Evolutionary conservation across 345 rosid species (phyloP).

Genomic region (Sapria himalayana): DNA sequence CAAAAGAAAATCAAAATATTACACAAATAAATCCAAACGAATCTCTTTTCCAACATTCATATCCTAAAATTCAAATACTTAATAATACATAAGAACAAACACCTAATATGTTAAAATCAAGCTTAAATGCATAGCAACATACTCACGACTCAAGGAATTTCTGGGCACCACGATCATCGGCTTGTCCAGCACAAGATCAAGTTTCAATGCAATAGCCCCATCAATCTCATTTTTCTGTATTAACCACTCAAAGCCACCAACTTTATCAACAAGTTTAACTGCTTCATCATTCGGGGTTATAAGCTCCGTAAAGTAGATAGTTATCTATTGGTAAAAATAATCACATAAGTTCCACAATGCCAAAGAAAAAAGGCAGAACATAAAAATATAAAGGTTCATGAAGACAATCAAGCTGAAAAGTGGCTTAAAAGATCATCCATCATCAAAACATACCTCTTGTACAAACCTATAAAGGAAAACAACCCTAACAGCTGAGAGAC

Average conservation of each 20-base stretch:
- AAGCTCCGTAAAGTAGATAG: slow-evolving; percentile 84
- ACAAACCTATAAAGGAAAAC: slow-evolving; percentile 87
- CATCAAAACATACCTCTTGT: slow-evolving; percentile 54
- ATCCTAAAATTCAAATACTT: too few species aligned
- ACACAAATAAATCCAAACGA: too few species aligned
- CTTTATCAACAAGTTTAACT: slow-evolving; percentile 88
- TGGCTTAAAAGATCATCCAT: slow-evolving; percentile 1
- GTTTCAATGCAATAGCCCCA: slow-evolving; percentile 79
- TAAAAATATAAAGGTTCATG: slow-evolving; percentile 2
- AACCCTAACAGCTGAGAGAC: slow-evolving; percentile 86
- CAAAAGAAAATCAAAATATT: too few species aligned
- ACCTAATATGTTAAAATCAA: too few species aligned
- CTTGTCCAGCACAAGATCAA: slow-evolving; percentile 86
- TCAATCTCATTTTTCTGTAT: slow-evolving; percentile 90
- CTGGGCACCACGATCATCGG: slow-evolving; percentile 77
- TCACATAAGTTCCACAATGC: slow-evolving; percentile 6
- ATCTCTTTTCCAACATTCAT: too few species aligned
- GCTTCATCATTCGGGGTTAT: slow-evolving; percentile 92
- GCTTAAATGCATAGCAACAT: slow-evolving; percentile 13
- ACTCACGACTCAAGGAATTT: slow-evolving; percentile 85
- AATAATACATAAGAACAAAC: too few species aligned
- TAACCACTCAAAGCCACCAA: slow-evolving; percentile 96
- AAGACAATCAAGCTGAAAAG: not conserved
- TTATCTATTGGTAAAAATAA: slow-evolving; percentile 33
- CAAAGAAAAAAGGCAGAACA: not conserved